Base-by-base conservation (phyloP, 2,329 filamentous ascomycete genomes). In the Arthrobotrys entomopaga region DNA sequence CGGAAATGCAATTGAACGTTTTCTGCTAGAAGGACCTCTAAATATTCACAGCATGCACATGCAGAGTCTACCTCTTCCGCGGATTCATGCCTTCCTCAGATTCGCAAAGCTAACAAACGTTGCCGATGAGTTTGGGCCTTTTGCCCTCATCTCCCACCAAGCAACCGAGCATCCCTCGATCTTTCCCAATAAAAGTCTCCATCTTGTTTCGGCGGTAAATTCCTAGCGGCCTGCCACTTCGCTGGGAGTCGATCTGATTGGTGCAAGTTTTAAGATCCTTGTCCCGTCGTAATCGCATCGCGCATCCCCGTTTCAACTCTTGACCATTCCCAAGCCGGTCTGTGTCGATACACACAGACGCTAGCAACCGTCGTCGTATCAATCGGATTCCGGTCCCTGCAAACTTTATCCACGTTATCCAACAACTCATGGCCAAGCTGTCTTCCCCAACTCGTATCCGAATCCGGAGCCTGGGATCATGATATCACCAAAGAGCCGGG, bases 371-470 rank as follows among this genome's bases (percentile, higher is more conserved):
- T 16, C 4, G 34, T 57, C 53, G 53, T 19, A 57, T 20, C 29
- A 43, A 15, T 57, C 53, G 53, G 53, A 57, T 56, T 40, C 40
- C 40, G 29, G 52, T 22, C 38, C 29, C 24, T 19, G 16, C 13
- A 57, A 57, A 57, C 34, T 16, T n/a, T 57, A 43, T 42, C 38
- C n/a, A 10, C n/a, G 8, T 24, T 57, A 57, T 40, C 53, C 5
- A 19, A 20, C n/a, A 10, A 15, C 43, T 10, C 26, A 19, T 22
- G 5, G 3, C 19, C 19, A 26, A 16, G 24, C n/a, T n/a, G n/a
- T 22, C 15, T 43, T 38, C n/a, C n/a, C 34, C 16, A 57, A 38
- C 34, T n/a, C n/a, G 20, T 7, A 48, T 16, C n/a, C 19, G 20
- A 48, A 48, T 20, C 29, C 29, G 29, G 29, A 34, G 10, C 29